These are phyloP conservation scores for Noccaea caerulescens DNA, from an alignment of 345 rosid genomes.

Conservation along the genomic window DNA sequence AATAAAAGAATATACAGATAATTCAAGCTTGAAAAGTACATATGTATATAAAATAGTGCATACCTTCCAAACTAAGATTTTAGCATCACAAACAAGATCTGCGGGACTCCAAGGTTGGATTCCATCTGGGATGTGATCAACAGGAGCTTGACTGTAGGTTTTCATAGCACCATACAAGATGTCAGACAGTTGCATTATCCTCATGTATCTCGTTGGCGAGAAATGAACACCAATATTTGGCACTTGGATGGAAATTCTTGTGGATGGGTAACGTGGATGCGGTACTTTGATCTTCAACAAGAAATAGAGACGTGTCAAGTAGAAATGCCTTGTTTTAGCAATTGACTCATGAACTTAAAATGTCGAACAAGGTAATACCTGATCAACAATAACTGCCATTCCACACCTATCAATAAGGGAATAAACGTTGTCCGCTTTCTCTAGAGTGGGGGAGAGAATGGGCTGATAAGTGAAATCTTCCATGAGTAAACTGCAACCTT, in stretches of 20 bases:
- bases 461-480: conserved; percentile 52
- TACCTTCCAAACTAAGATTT: conserved; percentile 97
- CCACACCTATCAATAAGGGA: conserved; percentile 96
- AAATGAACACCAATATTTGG: conserved; percentile 95
- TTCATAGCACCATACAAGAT: conserved; percentile 62
- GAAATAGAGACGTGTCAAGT: conserved; percentile 28
- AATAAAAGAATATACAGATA: conserved; percentile 31
- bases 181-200: conserved; percentile 72
- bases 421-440: conserved; percentile 55
- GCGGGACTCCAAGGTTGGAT: conserved; percentile 67
- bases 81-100: conserved; percentile 75
- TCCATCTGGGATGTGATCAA: conserved; percentile 63
- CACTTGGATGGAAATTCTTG: conserved; percentile 90
- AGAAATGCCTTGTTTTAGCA: conserved; percentile 28
- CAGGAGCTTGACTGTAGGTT: conserved; percentile 64
- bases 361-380: conserved; percentile 55
- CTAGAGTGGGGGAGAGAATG: conserved; percentile 49
- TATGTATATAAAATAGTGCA: conserved; percentile 21
- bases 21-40: conserved; percentile 36
- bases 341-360: conserved; percentile 30
- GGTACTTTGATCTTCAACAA: conserved; percentile 77
- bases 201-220: conserved; percentile 80
- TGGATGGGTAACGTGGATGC: conserved; percentile 85
- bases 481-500: conserved; percentile 47
- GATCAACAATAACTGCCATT: conserved; percentile 94